Base-by-base conservation (phyloP, 352 stramenopile genomes). In the Pythium vanterpoolii region DNA sequence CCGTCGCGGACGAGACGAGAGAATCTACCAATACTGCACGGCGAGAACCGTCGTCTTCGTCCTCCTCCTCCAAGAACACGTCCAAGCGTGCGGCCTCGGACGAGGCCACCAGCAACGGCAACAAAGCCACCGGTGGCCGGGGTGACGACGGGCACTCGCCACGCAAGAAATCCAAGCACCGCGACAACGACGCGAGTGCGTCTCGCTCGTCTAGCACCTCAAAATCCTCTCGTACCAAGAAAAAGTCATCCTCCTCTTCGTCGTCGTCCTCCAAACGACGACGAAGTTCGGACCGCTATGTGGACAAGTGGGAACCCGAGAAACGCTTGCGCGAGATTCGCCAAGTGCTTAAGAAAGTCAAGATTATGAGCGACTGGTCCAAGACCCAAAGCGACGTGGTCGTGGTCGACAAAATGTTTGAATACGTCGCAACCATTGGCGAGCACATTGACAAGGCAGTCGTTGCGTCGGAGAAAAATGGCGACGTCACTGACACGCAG, bases 311-410 rank as follows among this genome's bases (percentile, higher is more conserved):
- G 83, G 83, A 88, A 44, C 86, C 86, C 0, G 86, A 77, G 54
- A 87, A 88, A 44, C 73, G 72, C 46, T 52, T 95, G 31, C 86
- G 83, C 44, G 78, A 89, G 19, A 88, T 95, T 24, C 79, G 81
- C 0, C 74, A 84, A 51, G 83, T 87, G 63, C 74, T 95, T 5
- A 95, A 95, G 65, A 95, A 95, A 67, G 89, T 95, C 76, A 85
- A 87, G 42, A 89, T 90, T 42, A 93, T 95, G 77, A 72, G 68
- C 24, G 63, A 83, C 16, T 95, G 86, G 86, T 93, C 83, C 24
- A 80, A 85, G 60, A 76, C 81, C 52, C 83, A 93, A 56, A 87
- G 83, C 36, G 82, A 95, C 40, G 79, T 90, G 71, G 85, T 87
- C 2, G 79, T 95, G 28, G 76, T 93, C 13, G 86, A 95, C 51